Evolutionary conservation across 257 asterid species (phyloP).

Genomic region (Rauvolfia tetraphylla): DNA sequence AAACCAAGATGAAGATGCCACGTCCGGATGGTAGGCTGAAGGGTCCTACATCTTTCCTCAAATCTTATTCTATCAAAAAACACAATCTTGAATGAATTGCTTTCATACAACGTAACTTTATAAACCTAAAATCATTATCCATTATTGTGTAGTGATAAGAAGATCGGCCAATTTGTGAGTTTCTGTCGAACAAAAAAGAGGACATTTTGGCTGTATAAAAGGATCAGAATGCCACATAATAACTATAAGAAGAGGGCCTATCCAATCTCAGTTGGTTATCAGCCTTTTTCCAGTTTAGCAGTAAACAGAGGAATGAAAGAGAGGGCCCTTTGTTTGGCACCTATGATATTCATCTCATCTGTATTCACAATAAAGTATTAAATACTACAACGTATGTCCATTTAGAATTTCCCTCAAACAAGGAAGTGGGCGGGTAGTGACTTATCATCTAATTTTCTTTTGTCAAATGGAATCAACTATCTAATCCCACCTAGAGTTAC

Average conservation of each 20-base stretch:
- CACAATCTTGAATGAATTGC: neutral
- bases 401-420: neutral
- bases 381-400: neutral
- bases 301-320: neutral
- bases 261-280: slow-evolving; percentile 2
- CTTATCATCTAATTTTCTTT: slow-evolving; percentile 6
- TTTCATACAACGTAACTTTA: slow-evolving; percentile 23
- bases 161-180: slow-evolving; percentile 4
- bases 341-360: neutral
- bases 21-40: neutral
- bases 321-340: slow-evolving; percentile 1
- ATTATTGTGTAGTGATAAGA: neutral
- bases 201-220: neutral
- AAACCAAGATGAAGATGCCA: slow-evolving; percentile 9
- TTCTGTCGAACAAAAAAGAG: neutral
- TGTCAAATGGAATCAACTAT: neutral
- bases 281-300: neutral
- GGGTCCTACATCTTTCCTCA: slow-evolving; percentile 10
- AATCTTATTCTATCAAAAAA: neutral
- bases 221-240: slow-evolving; percentile 31
- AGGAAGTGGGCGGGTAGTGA: slow-evolving; percentile 7
- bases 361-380: no score
- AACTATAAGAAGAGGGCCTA: slow-evolving; percentile 4
- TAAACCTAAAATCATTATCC: neutral
- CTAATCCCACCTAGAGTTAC: neutral